Conservation (phyloP, 1,284 basidiomycete species). For the Grifola frondosa region DNA sequence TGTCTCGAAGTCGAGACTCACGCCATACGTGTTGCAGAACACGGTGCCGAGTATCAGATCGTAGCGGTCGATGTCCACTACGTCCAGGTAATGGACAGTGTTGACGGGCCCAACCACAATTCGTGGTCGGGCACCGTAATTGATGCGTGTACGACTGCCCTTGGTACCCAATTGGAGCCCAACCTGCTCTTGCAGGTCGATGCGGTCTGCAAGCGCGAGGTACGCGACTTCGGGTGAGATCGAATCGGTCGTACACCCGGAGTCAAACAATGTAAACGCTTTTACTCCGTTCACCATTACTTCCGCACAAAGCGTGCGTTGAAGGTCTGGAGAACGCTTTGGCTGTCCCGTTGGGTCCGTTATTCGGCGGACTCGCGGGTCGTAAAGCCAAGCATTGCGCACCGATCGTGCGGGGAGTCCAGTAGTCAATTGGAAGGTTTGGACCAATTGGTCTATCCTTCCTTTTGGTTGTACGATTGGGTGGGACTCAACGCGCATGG, state of each 20-base stretch:
- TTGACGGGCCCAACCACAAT: constrained; percentile 5
- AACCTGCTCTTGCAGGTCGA: constrained; percentile 8
- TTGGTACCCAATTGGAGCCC: constrained; percentile 20
- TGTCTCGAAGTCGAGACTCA: constrained; percentile 28
- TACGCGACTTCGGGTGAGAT: constrained; percentile 2
- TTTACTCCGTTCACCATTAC: constrained; percentile 7
- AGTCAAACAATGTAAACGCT: constrained; percentile 5
- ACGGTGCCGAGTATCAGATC: constrained; percentile 32
- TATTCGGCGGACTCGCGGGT: constrained; percentile 1
- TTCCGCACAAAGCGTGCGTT: constrained; percentile 6
- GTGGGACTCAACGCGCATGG: no score
- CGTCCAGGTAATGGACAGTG: constrained; percentile 23
- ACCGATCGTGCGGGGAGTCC: neutral
- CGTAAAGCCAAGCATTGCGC: constrained; percentile 6
- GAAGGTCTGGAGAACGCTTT: neutral
- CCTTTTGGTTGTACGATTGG: no score
- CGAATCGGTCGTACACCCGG: constrained; percentile 6
- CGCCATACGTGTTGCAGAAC: constrained; percentile 24
- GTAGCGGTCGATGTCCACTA: constrained; percentile 33
- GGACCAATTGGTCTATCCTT: no score
- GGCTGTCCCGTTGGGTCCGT: constrained; percentile 3
- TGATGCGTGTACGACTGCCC: constrained; percentile 26
- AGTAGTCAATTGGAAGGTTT: no score
- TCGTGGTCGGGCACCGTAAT: constrained; percentile 14
- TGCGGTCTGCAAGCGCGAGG: constrained; percentile 6